Conservation (phyloP, 768 basidiomycete species). For the Jaapia argillacea region DNA sequence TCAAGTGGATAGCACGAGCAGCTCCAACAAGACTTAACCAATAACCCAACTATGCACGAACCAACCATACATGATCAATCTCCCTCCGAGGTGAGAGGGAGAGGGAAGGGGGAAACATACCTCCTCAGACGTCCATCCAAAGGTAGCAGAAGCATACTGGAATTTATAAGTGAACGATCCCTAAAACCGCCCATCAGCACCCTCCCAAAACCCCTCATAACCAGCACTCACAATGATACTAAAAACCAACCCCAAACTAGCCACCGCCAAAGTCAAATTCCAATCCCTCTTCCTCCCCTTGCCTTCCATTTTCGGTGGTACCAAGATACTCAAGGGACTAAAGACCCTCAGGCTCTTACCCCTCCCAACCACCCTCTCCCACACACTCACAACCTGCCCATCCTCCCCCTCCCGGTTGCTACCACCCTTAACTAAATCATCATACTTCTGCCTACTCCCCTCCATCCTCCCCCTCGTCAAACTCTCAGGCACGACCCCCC, state of each 20-base stretch:
- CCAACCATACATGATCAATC: no score
- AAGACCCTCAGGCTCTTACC: constrained; percentile 47
- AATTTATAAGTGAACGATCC: constrained; percentile 48
- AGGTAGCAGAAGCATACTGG: constrained; percentile 52
- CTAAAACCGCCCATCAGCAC: no score
- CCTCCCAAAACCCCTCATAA: no score
- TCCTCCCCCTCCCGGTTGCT: constrained; percentile 18
- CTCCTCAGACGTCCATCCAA: constrained; percentile 58
- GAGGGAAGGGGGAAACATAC: constrained; percentile 26
- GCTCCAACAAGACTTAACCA: constrained; percentile 48
- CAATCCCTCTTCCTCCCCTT: constrained; percentile 43
- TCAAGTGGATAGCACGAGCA: constrained; percentile 43
- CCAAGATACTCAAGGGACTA: constrained; percentile 58
- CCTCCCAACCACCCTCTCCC: constrained; percentile 12
- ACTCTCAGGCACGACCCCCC: constrained; percentile 71
- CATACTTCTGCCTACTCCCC: no score
- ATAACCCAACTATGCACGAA: constrained; percentile 55
- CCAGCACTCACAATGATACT: constrained; percentile 34
- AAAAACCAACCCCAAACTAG: constrained; percentile 36
- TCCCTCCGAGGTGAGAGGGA: no score
- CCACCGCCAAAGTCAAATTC: constrained; percentile 49
- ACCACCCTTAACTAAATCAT: no score
- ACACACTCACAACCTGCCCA: neutral
- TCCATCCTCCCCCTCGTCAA: constrained; percentile 44
- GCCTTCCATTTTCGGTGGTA: constrained; percentile 28